phyloP scores from a whole-genome alignment of 108 stramenopile species.

The Fragilaria radians region DNA sequence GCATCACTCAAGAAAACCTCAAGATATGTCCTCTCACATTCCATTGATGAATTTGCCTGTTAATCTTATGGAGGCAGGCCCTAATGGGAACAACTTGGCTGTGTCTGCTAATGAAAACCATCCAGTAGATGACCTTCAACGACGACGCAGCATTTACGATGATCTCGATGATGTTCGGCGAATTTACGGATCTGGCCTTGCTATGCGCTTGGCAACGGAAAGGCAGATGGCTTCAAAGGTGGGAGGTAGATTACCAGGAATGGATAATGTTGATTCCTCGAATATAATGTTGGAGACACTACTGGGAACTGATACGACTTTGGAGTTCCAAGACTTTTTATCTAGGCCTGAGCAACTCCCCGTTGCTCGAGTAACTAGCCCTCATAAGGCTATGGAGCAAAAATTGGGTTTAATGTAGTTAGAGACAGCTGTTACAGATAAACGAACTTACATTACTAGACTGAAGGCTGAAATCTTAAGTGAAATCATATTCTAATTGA shows the following conservation, averaged over 20 bases:
- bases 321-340: slow-evolving; percentile 75
- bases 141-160: slow-evolving; percentile 21
- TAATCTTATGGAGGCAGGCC: slow-evolving; percentile 66
- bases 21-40: slow-evolving; percentile 29
- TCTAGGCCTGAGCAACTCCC: slow-evolving; percentile 51
- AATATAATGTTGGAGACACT: slow-evolving; percentile 69
- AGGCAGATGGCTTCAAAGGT: slow-evolving; percentile 57
- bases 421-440: too few species aligned
- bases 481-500: too few species aligned
- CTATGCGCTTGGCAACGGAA: slow-evolving; percentile 82
- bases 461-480: too few species aligned
- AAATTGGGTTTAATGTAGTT: slow-evolving; percentile 77
- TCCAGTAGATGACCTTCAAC: slow-evolving; percentile 78
- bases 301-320: slow-evolving; percentile 56
- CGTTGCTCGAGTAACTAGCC: slow-evolving; percentile 27
- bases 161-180: slow-evolving; percentile 63
- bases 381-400: slow-evolving; percentile 65
- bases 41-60: slow-evolving; percentile 73
- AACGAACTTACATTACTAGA: too few species aligned
- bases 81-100: slow-evolving; percentile 72
- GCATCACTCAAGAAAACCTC: too few species aligned
- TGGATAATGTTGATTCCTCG: slow-evolving; percentile 46
- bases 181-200: slow-evolving; percentile 78
- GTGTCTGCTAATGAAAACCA: slow-evolving; percentile 54
- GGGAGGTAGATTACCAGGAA: slow-evolving; percentile 41